These are phyloP conservation scores for Ceratocystis harringtonii DNA, from an alignment of 2,329 filamentous ascomycete species.

Conservation along the genomic window DNA sequence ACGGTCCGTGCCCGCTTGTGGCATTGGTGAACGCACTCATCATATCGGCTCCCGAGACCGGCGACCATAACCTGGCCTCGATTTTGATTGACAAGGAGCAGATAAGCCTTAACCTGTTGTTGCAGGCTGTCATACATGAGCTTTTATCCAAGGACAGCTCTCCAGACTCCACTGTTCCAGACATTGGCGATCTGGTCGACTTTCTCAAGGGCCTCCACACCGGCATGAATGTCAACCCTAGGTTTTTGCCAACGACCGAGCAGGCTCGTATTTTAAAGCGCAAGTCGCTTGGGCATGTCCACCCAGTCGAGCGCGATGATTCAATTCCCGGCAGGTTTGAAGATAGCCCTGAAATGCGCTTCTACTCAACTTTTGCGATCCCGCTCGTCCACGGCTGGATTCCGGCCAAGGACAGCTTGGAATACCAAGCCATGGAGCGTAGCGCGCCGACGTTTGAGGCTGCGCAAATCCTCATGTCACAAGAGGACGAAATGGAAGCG, in stretches of 20 bases:
- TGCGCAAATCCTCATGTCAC: constrained; percentile 74
- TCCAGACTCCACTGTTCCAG: constrained; percentile 52
- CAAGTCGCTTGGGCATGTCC: constrained; percentile 38
- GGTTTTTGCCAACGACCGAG: constrained; percentile 51
- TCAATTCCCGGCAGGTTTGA: constrained; percentile 62
- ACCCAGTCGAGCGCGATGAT: constrained; percentile 35
- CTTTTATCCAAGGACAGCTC: constrained; percentile 64
- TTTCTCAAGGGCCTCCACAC: constrained; percentile 84
- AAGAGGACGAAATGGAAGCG: constrained; percentile 73
- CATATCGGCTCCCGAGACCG: constrained; percentile 53
- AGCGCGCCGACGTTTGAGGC: constrained; percentile 80
- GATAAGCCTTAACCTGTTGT: constrained; percentile 67
- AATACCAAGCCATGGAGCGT: constrained; percentile 54
- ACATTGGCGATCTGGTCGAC: constrained; percentile 72
- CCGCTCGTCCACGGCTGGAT: constrained; percentile 91
- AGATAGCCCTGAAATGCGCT: constrained; percentile 70
- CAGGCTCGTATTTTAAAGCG: constrained; percentile 34
- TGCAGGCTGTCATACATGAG: constrained; percentile 87
- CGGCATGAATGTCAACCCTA: constrained; percentile 95
- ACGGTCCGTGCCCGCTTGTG: constrained; percentile 84
- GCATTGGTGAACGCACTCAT: constrained; percentile 87
- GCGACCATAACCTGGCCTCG: neutral
- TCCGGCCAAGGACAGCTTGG: constrained; percentile 50
- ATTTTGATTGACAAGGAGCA: constrained; percentile 69
- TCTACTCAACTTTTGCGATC: constrained; percentile 80